Percentiles rank a stretch among this genome's conserved stretches.
phyloP scores from a whole-genome alignment of 2,329 filamentous ascomycete species.

The Cercospora canescens region DNA sequence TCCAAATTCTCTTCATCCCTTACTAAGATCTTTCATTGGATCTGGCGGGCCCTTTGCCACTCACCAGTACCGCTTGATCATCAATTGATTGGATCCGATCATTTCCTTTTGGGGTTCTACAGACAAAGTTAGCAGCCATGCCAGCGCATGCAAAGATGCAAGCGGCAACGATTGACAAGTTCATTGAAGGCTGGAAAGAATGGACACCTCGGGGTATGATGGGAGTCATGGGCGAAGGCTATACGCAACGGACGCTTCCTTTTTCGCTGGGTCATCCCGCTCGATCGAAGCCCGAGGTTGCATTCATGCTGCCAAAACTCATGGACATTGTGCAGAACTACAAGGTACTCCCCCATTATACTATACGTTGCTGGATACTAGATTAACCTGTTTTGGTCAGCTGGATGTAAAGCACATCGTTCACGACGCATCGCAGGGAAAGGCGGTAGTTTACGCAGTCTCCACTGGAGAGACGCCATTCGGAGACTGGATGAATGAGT shows the following conservation, averaged over 20 bases:
- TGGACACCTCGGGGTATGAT: neutral
- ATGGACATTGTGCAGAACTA: neutral
- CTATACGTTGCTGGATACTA: neutral
- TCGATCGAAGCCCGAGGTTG: neutral
- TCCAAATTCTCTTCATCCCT: neutral
- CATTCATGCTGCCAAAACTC: neutral
- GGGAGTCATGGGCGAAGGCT: neutral
- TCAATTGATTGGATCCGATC: neutral
- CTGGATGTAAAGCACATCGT: neutral
- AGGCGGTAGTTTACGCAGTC: neutral
- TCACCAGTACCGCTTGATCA: neutral
- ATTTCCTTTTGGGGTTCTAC: neutral
- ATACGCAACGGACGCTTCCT: neutral
- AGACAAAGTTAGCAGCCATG: neutral
- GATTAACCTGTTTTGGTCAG: neutral
- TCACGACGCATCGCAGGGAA: neutral
- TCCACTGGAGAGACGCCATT: neutral
- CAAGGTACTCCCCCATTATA: neutral
- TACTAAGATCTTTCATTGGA: neutral
- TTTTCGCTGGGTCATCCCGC: neutral
- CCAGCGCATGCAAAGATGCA: neutral
- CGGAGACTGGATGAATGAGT: slow-evolving; percentile 14
- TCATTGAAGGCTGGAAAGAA: neutral
- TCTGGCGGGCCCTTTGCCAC: neutral
- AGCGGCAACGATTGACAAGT: neutral